Evolutionary conservation across 2,329 filamentous ascomycete species (phyloP).

Genomic region (Escovopsis sp.): DNA sequence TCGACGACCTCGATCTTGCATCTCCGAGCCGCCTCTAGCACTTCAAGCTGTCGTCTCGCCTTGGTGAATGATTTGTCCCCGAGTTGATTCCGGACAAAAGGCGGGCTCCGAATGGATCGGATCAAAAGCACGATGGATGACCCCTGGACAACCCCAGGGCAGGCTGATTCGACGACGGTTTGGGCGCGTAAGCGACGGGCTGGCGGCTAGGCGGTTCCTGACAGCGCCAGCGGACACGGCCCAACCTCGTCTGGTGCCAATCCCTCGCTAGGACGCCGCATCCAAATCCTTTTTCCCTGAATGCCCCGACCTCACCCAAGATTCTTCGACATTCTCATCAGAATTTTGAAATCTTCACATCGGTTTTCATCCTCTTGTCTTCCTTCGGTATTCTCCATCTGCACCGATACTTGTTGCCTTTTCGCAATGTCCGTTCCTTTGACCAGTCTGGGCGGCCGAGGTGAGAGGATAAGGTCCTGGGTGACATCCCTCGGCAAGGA

Average conservation of each 20-base stretch:
- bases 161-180: background rate
- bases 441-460: constrained; percentile 24
- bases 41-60: no score
- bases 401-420: no score
- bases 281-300: no score
- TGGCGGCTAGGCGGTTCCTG: background rate
- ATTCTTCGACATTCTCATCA: background rate
- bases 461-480: constrained; percentile 21
- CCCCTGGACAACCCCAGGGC: no score
- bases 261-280: background rate
- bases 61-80: no score
- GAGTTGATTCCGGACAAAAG: no score
- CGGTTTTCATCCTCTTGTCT: background rate
- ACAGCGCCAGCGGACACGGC: constrained; percentile 2
- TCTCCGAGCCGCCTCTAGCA: no score
- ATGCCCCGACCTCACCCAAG: background rate
- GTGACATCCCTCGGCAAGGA: no score
- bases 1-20: no score
- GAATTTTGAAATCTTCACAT: background rate
- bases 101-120: no score
- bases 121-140: no score
- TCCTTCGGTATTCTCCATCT: background rate
- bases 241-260: background rate
- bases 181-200: constrained; percentile 3
- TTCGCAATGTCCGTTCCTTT: constrained; percentile 21